phyloP scores from a whole-genome alignment of 495 filamentous ascomycete genomes.

The Ramalina intermedia region DNA sequence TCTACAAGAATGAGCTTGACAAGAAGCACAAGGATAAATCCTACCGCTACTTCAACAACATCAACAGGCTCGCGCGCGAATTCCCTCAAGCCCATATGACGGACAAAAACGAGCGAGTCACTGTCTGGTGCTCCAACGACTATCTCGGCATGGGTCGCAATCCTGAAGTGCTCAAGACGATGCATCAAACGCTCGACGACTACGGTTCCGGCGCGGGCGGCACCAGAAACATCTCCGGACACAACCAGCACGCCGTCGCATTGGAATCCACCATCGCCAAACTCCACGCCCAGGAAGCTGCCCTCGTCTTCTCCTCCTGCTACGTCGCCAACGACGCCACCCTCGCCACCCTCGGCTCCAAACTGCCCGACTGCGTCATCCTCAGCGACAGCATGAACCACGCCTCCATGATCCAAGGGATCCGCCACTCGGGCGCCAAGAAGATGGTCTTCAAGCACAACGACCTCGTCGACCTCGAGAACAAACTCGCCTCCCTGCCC shows the following conservation, averaged over 20 bases:
- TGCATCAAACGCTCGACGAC: constrained; percentile 88
- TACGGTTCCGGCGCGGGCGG: constrained; percentile 94
- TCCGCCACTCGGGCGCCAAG: constrained; percentile 87
- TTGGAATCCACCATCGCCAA: constrained; percentile 77
- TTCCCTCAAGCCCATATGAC: constrained; percentile 92
- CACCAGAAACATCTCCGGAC: constrained; percentile 93
- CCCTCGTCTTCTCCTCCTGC: constrained; percentile 90
- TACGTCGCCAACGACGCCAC: constrained; percentile 98
- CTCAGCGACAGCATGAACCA: constrained; percentile 92
- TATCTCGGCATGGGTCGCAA: constrained; percentile 97
- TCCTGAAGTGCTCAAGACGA: constrained; percentile 66
- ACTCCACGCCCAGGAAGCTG: constrained; percentile 80
- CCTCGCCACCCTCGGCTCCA: constrained; percentile 86
- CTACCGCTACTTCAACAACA: constrained; percentile 99
- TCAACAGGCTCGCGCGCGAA: constrained; percentile 92
- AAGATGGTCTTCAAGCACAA: constrained; percentile 99
- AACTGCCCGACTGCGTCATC: constrained; percentile 91
- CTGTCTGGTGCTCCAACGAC: constrained; percentile 98
- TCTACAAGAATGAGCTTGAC: constrained; percentile 77
- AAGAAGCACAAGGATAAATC: constrained; percentile 99
- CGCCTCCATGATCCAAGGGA: constrained; percentile 98
- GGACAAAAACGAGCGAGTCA: constrained; percentile 71
- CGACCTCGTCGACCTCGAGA: constrained; percentile 76
- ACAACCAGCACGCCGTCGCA: constrained; percentile 84
- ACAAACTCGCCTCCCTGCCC: constrained; percentile 77